Conservation (phyloP, 2,329 filamentous ascomycete species). For the Fusarium veterinarium region DNA sequence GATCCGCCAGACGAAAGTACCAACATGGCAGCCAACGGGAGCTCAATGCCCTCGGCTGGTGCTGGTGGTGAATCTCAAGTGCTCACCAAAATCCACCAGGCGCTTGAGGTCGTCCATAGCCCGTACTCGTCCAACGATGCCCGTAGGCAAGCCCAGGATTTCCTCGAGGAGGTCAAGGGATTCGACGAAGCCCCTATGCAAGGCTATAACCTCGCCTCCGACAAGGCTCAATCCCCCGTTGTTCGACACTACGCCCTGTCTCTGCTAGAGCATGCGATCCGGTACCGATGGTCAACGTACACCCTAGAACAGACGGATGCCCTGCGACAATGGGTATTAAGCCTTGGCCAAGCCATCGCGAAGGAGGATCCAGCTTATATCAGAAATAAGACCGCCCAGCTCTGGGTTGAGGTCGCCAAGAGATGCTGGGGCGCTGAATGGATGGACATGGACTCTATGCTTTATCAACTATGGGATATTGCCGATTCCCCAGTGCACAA, state of each 20-base stretch:
- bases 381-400: slow-evolving; percentile 90
- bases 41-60: slow-evolving; percentile 45
- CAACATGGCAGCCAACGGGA: slow-evolving; percentile 53
- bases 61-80: slow-evolving; percentile 57
- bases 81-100: slow-evolving; percentile 79
- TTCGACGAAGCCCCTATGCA: slow-evolving; percentile 83
- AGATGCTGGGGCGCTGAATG: slow-evolving; percentile 92
- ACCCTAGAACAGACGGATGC: slow-evolving; percentile 73
- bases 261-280: slow-evolving; percentile 88
- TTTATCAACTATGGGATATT: slow-evolving; percentile 85
- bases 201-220: slow-evolving; percentile 84
- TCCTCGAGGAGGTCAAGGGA: slow-evolving; percentile 87
- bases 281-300: slow-evolving; percentile 84
- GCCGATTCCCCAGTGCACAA: slow-evolving; percentile 74
- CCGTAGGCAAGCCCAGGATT: slow-evolving; percentile 84
- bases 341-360: slow-evolving; percentile 78
- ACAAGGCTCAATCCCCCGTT: slow-evolving; percentile 78
- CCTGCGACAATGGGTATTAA: slow-evolving; percentile 80
- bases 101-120: slow-evolving; percentile 88
- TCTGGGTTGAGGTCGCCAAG: slow-evolving; percentile 97
- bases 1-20: slow-evolving; percentile 29
- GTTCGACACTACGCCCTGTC: slow-evolving; percentile 95
- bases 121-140: slow-evolving; percentile 83
- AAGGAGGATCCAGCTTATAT: slow-evolving; percentile 83
- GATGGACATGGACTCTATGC: slow-evolving; percentile 90